Base-by-base conservation (phyloP, 2,329 filamentous ascomycete species). In the Diplodia intermedia region DNA sequence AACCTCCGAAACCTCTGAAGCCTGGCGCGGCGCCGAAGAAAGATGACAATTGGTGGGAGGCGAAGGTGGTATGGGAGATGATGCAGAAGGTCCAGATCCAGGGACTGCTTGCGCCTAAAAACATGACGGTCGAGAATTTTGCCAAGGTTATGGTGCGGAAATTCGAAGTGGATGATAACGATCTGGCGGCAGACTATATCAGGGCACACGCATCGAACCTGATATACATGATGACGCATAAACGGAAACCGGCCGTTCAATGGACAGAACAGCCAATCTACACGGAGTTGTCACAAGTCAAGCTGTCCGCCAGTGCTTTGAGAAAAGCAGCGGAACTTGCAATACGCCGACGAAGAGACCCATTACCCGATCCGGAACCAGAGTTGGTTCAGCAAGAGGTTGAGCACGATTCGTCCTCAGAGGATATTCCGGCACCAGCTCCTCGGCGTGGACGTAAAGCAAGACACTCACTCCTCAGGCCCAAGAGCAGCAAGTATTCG, bases 31-130 rank as follows among this genome's bases (percentile, higher is more conserved):
- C 69, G 65, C 76, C 76, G 9, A 79, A 75, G 71, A 80, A 79
- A 61, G 76, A 80, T 40, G 71, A 78, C 52, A 79, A 79, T 33
- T 80, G 78, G 78, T 80, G 78, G 77, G 74, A 77, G 66, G 73
- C 77, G 9, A 72, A 76, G 7, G 73, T 74, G 20, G 69, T 81
- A 5, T 81, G 79, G 69, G 78, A 79, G 38, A 78, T 80, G 69
- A 79, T 80, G 73, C 77, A 79, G 57, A 79, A 77, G 60, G 75
- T 75, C 23, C 73, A 79, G 7, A 78, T 77, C 43, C 76, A 78
- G 49, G 72, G 73, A 12, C 71, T 71, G 18, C 55, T 80, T 18
- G 72, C 72, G 53, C 70, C 71, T 23, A 75, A 73, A 0, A 73
- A 76, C 55, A 74, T 79, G 18, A 79, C 74, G 0, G 26, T 78